These are phyloP conservation scores for Mariannaea elegans DNA, from an alignment of 2,329 filamentous ascomycete species.

Conservation along the genomic window DNA sequence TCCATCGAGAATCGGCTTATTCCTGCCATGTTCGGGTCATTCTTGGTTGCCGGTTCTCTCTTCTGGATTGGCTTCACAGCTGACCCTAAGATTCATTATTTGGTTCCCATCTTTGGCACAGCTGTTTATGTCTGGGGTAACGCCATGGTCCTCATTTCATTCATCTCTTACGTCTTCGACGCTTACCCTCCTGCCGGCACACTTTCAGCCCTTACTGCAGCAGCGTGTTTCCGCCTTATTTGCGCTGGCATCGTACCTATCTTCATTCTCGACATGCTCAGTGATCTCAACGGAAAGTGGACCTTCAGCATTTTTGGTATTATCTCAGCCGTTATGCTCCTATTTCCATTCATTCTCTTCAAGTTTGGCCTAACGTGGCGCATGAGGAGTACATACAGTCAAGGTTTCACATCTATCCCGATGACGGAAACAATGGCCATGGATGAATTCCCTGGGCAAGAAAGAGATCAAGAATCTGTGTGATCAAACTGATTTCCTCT, in stretches of 20 bases:
- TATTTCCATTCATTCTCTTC: slow-evolving; percentile 9
- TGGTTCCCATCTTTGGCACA: slow-evolving; percentile 19
- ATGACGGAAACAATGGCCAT: neutral
- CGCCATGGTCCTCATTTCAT: slow-evolving; percentile 10
- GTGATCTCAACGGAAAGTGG: slow-evolving; percentile 8
- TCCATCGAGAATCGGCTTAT: slow-evolving; percentile 15
- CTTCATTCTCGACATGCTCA: slow-evolving; percentile 16
- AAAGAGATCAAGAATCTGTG: too few relatives aligned
- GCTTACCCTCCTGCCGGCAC: slow-evolving; percentile 13
- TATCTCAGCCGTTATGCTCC: slow-evolving; percentile 9
- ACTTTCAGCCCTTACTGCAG: slow-evolving; percentile 9
- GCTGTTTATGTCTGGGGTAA: slow-evolving; percentile 17
- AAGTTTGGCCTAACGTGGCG: slow-evolving; percentile 4
- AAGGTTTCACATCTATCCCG: neutral
- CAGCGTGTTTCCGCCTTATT: slow-evolving; percentile 9
- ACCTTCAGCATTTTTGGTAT: slow-evolving; percentile 15
- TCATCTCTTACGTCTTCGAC: slow-evolving; percentile 18
- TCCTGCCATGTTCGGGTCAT: slow-evolving; percentile 15
- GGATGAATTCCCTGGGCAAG: too few relatives aligned
- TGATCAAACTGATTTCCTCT: too few relatives aligned
- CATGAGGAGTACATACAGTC: slow-evolving; percentile 4
- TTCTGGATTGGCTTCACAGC: slow-evolving; percentile 19
- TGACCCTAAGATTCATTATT: slow-evolving; percentile 3
- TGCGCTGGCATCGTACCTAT: slow-evolving; percentile 13
- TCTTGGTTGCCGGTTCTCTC: slow-evolving; percentile 12